Conservation (phyloP, 1,284 basidiomycete genomes). For the Cutaneotrichosporon sp. region DNA sequence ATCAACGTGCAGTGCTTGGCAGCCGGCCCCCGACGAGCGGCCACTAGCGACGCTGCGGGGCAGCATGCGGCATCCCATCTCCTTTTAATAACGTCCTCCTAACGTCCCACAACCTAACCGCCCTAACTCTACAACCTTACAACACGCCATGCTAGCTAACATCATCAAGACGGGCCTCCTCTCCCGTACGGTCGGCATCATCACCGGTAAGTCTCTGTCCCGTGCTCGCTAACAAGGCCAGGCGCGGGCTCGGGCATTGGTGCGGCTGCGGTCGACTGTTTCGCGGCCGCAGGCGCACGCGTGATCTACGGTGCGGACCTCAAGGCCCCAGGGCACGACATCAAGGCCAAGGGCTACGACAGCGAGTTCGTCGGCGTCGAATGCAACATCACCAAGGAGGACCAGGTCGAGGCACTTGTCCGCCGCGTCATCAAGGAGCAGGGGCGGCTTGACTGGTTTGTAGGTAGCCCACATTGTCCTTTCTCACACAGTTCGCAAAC, state of each 20-base stretch:
- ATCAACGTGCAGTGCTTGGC: too few species aligned
- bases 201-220: constrained; percentile 5
- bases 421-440: constrained; percentile 12
- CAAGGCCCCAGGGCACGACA: background rate
- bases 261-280: constrained; percentile 10
- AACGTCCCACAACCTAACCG: too few species aligned
- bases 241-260: constrained; percentile 16
- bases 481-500: constrained; percentile 12
- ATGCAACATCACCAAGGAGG: constrained; percentile 12
- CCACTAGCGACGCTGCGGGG: too few species aligned
- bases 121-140: too few species aligned
- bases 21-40: too few species aligned
- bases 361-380: constrained; percentile 7
- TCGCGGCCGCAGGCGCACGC: constrained; percentile 9
- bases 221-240: background rate
- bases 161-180: constrained; percentile 6
- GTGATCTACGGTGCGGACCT: constrained; percentile 13
- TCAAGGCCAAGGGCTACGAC: constrained; percentile 7
- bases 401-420: constrained; percentile 16
- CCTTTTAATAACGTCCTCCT: too few species aligned
- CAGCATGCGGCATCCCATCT: too few species aligned
- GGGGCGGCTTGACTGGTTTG: constrained; percentile 18
- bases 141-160: too few species aligned
- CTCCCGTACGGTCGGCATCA: constrained; percentile 9
- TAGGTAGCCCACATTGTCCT: background rate